Conservation (phyloP, 257 asterid genomes). For the Solanum clarkiae region DNA sequence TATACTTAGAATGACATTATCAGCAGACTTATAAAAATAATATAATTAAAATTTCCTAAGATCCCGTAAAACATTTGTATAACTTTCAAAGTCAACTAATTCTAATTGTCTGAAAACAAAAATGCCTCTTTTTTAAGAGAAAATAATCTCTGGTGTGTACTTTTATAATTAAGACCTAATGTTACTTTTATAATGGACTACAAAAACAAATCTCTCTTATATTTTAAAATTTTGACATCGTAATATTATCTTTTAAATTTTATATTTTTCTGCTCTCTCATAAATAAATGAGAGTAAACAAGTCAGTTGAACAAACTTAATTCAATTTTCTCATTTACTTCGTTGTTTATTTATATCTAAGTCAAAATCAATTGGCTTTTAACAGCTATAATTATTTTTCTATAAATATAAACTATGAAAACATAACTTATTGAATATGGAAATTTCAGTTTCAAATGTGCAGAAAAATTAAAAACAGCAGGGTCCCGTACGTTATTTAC, state of each 20-base stretch:
- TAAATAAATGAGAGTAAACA: background rate
- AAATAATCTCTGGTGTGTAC: background rate
- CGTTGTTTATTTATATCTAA: background rate
- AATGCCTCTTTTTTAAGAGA: background rate
- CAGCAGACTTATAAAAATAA: background rate
- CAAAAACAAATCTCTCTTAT: background rate
- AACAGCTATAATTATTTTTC: background rate
- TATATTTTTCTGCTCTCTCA: background rate
- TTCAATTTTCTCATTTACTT: background rate
- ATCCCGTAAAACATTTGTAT: background rate
- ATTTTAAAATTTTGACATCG: too few species aligned
- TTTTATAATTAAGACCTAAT: background rate
- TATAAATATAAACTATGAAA: background rate
- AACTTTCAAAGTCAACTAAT: background rate
- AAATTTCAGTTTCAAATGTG: background rate
- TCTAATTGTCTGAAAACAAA: background rate
- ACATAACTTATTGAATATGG: background rate
- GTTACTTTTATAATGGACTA: background rate
- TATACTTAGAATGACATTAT: background rate
- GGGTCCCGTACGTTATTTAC: background rate
- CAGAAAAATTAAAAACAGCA: background rate
- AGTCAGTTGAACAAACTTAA: background rate
- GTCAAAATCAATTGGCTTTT: background rate
- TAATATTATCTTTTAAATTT: background rate
- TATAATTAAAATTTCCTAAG: background rate